Percentiles rank a stretch among this genome's conserved stretches.
Evolutionary conservation across 1,284 basidiomycete genomes (phyloP).

Genomic region (Puccinia coronata): DNA sequence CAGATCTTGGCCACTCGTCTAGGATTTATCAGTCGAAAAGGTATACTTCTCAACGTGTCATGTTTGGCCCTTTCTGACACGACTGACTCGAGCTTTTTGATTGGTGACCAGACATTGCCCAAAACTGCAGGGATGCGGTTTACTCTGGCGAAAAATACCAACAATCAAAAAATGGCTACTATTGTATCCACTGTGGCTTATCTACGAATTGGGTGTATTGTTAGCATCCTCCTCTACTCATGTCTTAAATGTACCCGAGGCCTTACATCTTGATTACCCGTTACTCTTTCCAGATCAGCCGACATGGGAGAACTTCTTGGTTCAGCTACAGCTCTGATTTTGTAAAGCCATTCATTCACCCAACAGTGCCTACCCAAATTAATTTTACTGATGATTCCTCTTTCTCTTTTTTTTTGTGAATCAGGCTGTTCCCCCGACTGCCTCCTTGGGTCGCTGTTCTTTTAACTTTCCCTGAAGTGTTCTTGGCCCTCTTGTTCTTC

Average conservation of each 20-base stretch:
- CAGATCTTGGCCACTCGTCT: conserved; percentile 40
- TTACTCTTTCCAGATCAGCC: conserved; percentile 18
- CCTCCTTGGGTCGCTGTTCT: conserved; percentile 28
- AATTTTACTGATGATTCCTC: background rate
- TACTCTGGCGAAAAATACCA: background rate
- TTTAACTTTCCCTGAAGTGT: conserved; percentile 39
- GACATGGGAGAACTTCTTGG: conserved; percentile 49
- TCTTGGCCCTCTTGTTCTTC: conserved; percentile 42
- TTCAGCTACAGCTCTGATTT: conserved; percentile 34
- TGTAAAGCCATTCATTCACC: background rate
- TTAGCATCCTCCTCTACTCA: background rate
- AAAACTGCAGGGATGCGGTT: conserved; percentile 36
- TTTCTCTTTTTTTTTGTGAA: background rate
- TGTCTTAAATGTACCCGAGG: background rate
- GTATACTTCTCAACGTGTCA: background rate
- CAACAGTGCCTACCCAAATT: background rate
- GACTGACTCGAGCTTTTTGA: background rate
- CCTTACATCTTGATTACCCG: background rate
- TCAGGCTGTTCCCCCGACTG: conserved; percentile 34
- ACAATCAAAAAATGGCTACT: background rate
- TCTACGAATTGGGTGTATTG: conserved; percentile 36
- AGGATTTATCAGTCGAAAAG: conserved; percentile 41
- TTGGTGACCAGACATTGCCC: conserved; percentile 31
- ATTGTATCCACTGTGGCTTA: conserved; percentile 34
- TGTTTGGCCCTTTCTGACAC: background rate